Evolutionary conservation across 306 rosid genomes (phyloP).

Genomic region (Cyamopsis tetragonoloba): DNA sequence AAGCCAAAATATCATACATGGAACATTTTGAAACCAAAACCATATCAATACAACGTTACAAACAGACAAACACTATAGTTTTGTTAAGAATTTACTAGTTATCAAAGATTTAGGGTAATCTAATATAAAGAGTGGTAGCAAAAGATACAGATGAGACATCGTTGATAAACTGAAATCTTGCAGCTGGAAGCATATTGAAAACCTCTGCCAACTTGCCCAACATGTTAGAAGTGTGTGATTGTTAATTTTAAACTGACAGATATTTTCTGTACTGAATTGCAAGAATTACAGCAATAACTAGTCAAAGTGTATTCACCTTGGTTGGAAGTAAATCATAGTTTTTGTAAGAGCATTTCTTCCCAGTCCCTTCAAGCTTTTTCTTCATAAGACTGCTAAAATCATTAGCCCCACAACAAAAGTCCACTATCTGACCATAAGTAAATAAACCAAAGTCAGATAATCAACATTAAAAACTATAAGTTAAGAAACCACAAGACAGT

Average conservation of each 20-base stretch:
- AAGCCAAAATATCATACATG: neutral
- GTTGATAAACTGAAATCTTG: neutral
- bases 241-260: no score
- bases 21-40: neutral
- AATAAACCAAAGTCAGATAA: constrained; percentile 32
- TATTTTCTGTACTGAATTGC: no score
- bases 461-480: constrained; percentile 3
- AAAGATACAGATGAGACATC: neutral
- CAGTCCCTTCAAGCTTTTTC: constrained; percentile 73
- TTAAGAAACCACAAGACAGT: neutral
- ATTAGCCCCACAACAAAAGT: constrained; percentile 94
- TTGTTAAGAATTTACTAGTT: neutral
- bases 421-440: constrained; percentile 71
- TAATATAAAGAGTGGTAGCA: neutral
- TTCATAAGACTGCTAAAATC: constrained; percentile 81
- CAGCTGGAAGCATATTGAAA: neutral
- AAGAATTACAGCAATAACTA: neutral
- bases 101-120: neutral
- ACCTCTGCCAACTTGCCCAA: constrained; percentile 9
- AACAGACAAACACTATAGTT: neutral
- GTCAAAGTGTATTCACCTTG: constrained; percentile 48
- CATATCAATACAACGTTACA: neutral
- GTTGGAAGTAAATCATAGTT: constrained; percentile 81
- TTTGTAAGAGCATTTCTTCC: constrained; percentile 69
- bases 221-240: no score